A percentile compares a stretch with the other conserved stretches of the same genome.
Conservation (phyloP, 208 protist genomes). For the Zelonia costaricensis region DNA sequence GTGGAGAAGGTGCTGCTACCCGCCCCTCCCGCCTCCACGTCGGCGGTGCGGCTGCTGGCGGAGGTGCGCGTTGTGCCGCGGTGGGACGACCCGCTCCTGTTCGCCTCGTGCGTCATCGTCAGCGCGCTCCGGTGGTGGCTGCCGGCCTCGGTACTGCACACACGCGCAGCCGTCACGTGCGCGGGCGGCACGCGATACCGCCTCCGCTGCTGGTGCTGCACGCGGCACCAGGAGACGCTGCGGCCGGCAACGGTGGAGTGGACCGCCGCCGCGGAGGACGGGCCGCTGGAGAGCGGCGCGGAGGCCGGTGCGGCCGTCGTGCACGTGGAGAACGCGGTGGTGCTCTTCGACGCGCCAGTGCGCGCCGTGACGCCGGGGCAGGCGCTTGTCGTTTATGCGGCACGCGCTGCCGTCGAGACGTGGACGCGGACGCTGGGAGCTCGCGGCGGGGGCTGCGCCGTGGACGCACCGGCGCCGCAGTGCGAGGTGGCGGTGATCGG, state of each 20-base stretch:
- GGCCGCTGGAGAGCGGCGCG: slow-evolving; percentile 2
- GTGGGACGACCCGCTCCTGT: slow-evolving; percentile 61
- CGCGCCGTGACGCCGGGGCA: slow-evolving; percentile 69
- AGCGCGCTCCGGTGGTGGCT: slow-evolving; percentile 17
- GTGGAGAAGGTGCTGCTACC: slow-evolving; percentile 40
- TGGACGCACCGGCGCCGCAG: background rate
- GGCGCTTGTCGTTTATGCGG: slow-evolving; percentile 53
- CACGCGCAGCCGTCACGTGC: background rate
- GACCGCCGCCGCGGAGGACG: slow-evolving; percentile 7
- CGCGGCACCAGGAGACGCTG: slow-evolving; percentile 58
- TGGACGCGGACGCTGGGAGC: background rate
- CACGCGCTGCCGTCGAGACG: slow-evolving; percentile 3
- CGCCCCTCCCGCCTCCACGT: slow-evolving; percentile 14
- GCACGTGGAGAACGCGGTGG: slow-evolving; percentile 6
- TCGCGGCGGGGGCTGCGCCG: background rate
- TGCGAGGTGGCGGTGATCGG: slow-evolving; percentile 14
- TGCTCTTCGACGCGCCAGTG: slow-evolving; percentile 40
- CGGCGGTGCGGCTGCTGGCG: slow-evolving; percentile 30
- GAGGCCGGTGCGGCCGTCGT: too few species aligned
- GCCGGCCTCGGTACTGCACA: background rate
- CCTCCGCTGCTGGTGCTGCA: slow-evolving; percentile 44
- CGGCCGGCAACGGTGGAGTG: slow-evolving; percentile 41
- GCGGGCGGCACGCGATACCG: background rate
- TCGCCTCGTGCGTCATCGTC: slow-evolving; percentile 6
- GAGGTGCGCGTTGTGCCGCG: slow-evolving; percentile 59